Conservation (phyloP, 257 asterid species). For the Capsicum rhomboideum region DNA sequence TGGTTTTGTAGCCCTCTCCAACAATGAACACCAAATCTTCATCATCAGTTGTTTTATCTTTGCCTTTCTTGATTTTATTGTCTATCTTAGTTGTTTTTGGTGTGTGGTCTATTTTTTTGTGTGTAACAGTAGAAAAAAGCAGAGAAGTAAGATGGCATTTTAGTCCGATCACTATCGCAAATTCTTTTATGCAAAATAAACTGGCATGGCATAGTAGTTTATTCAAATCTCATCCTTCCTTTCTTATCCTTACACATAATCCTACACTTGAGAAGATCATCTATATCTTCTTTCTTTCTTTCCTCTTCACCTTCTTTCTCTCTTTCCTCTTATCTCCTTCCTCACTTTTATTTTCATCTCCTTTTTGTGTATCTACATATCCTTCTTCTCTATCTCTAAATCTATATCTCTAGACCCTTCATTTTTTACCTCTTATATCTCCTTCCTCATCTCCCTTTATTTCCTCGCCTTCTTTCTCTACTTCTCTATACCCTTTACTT, state of each 20-base stretch:
- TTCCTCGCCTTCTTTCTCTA: too few species aligned
- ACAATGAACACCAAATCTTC: background rate
- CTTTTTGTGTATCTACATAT: background rate
- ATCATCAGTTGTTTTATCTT: background rate
- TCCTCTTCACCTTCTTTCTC: too few species aligned
- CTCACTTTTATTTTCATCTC: background rate
- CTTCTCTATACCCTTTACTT: too few species aligned
- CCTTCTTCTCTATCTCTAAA: too few species aligned
- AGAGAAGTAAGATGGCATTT: background rate
- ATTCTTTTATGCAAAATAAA: background rate
- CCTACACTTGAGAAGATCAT: background rate
- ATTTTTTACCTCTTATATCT: too few species aligned
- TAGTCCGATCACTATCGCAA: background rate
- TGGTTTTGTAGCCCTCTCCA: background rate
- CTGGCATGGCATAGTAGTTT: background rate
- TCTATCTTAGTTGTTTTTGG: background rate
- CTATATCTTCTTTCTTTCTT: too few species aligned
- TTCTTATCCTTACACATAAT: background rate
- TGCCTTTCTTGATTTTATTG: too few species aligned
- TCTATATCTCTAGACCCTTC: too few species aligned
- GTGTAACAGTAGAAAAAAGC: background rate
- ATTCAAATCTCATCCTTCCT: background rate
- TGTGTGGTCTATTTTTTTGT: background rate
- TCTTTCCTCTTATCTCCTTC: too few species aligned
- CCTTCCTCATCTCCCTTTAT: too few species aligned